phyloP scores from a whole-genome alignment of 2,329 filamentous ascomycete genomes.

The Colletotrichum cereale region DNA sequence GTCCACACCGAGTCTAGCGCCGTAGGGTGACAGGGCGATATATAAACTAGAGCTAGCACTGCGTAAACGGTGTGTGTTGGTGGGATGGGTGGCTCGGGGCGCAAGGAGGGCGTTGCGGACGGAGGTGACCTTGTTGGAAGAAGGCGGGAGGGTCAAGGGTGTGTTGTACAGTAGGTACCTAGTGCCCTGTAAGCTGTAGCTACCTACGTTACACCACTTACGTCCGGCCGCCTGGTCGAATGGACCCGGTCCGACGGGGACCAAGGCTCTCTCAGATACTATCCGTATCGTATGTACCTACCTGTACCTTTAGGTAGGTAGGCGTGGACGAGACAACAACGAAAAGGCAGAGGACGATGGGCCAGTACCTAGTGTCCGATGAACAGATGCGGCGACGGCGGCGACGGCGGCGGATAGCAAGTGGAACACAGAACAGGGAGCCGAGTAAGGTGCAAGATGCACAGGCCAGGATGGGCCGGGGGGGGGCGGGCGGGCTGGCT shows the following conservation, averaged over 20 bases:
- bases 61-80: not conserved
- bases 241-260: not conserved
- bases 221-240: not conserved
- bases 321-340: not conserved
- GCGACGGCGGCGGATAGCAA: not conserved
- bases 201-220: too few relatives aligned
- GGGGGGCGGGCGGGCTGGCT: too few relatives aligned
- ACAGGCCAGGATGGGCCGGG: conserved; percentile 13
- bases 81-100: conserved; percentile 12
- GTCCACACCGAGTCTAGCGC: conserved; percentile 15
- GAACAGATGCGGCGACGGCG: not conserved
- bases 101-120: conserved; percentile 23
- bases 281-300: not conserved
- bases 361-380: not conserved
- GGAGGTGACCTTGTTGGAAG: not conserved
- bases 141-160: not conserved
- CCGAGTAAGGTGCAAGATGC: conserved; percentile 13
- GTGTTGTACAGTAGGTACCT: not conserved
- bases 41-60: conserved; percentile 4
- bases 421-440: not conserved
- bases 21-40: conserved; percentile 18
- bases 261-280: not conserved
- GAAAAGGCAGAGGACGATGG: not conserved
- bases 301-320: not conserved
- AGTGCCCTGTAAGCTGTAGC: not conserved